A percentile compares a stretch with the other conserved stretches of the same genome.
Conservation (phyloP, 768 basidiomycete species). For the Auricularia cornea region DNA sequence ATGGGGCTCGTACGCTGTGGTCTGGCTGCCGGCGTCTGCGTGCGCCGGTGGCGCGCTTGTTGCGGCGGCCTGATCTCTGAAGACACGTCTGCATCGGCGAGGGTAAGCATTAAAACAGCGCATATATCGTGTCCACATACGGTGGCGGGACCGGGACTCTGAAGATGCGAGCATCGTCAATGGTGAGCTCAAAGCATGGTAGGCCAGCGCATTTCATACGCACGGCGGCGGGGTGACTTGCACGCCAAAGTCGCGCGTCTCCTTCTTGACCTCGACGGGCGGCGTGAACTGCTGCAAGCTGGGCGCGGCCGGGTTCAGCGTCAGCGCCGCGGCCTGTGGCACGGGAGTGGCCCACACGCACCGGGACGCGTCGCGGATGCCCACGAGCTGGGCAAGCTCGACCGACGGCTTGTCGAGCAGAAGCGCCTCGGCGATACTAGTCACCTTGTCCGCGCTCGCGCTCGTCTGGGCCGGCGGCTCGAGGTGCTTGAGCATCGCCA, state of each 20-base stretch:
- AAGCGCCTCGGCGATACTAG: not conserved
- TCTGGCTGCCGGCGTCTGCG: not conserved
- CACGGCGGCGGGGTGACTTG: not conserved
- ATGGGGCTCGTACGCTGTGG: not conserved
- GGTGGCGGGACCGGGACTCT: not conserved
- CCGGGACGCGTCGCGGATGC: not conserved
- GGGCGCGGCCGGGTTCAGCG: not conserved
- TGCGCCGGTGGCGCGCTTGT: not conserved
- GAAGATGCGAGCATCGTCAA: too few species aligned
- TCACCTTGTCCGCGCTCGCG: not conserved
- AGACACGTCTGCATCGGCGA: not conserved
- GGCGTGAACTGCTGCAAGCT: not conserved
- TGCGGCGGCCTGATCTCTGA: not conserved
- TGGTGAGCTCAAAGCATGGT: not conserved
- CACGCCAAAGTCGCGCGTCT: not conserved
- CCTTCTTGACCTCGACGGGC: not conserved
- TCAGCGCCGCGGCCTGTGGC: not conserved
- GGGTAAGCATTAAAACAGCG: not conserved
- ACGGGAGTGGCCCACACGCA: not conserved
- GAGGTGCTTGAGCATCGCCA: not conserved
- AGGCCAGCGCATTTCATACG: not conserved
- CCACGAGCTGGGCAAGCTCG: not conserved
- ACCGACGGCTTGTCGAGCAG: not conserved
- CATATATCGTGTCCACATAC: not conserved
- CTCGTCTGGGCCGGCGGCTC: not conserved